Evolutionary conservation across 1,139 yeast genomes (phyloP).

Genomic region (Magnusiomyces clavatus): DNA sequence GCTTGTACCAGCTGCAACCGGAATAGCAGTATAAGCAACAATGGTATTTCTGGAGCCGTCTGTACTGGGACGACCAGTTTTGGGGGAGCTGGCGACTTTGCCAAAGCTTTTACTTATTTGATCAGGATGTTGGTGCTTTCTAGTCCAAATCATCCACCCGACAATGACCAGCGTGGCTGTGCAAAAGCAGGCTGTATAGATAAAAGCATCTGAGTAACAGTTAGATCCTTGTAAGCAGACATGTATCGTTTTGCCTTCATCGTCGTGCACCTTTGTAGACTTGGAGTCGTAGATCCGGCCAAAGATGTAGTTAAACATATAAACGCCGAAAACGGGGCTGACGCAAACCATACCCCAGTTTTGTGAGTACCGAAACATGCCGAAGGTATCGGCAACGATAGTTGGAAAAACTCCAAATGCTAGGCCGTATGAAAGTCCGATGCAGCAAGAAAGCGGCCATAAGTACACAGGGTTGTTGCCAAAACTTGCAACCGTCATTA

Average conservation of each 20-base stretch:
- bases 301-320: slow-evolving; percentile 29
- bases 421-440: slow-evolving; percentile 69
- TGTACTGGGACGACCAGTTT: too few relatives aligned
- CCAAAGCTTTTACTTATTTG: background rate
- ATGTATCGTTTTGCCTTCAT: slow-evolving; percentile 12
- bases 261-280: slow-evolving; percentile 12
- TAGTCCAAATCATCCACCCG: slow-evolving; percentile 21
- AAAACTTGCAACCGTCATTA: slow-evolving; percentile 20
- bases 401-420: slow-evolving; percentile 74
- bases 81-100: background rate
- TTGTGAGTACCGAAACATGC: slow-evolving; percentile 60
- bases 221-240: slow-evolving; percentile 23
- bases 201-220: slow-evolving; percentile 25
- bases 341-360: slow-evolving; percentile 59
- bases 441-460: slow-evolving; percentile 44
- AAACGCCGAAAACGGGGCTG: slow-evolving; percentile 31
- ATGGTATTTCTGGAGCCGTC: background rate
- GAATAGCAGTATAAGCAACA: background rate
- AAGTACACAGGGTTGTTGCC: slow-evolving; percentile 34
- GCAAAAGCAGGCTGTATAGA: slow-evolving; percentile 30
- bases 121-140: slow-evolving; percentile 12
- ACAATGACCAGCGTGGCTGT: slow-evolving; percentile 33
- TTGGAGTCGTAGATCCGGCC: slow-evolving; percentile 31
- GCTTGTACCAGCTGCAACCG: background rate
- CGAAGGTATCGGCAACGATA: slow-evolving; percentile 63